Conservation (phyloP, 2,329 filamentous ascomycete genomes). For the Aureobasidium mangrovei region DNA sequence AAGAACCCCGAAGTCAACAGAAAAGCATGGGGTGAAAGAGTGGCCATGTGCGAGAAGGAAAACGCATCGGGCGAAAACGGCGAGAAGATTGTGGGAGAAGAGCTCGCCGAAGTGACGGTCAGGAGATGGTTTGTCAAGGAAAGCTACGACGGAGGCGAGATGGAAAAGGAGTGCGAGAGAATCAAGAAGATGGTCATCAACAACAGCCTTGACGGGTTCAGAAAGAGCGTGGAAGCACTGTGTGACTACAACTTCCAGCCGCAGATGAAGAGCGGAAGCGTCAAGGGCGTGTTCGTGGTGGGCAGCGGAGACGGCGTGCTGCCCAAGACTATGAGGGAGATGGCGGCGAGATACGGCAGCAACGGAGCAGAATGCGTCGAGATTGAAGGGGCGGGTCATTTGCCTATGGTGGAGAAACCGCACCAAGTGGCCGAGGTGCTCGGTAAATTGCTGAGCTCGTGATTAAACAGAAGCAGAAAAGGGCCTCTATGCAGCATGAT, state of each 20-base stretch:
- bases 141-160: constrained; percentile 46
- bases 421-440: constrained; percentile 58
- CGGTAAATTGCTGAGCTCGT: constrained; percentile 42
- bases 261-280: constrained; percentile 44
- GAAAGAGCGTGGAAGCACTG: constrained; percentile 57
- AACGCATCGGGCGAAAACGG: constrained; percentile 31
- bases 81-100: constrained; percentile 49
- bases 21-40: constrained; percentile 69
- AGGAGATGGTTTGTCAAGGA: constrained; percentile 62
- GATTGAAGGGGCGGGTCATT: constrained; percentile 63
- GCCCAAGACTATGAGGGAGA: constrained; percentile 70
- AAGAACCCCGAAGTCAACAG: constrained; percentile 65
- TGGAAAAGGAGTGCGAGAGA: constrained; percentile 43
- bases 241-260: constrained; percentile 61
- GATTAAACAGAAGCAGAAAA: background rate
- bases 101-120: constrained; percentile 63
- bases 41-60: constrained; percentile 55
- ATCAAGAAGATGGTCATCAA: constrained; percentile 60
- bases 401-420: constrained; percentile 76
- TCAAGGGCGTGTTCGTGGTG: constrained; percentile 60
- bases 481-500: too few species aligned
- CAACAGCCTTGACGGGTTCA: constrained; percentile 64
- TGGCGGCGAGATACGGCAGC: constrained; percentile 51
- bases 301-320: constrained; percentile 67
- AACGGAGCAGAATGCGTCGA: constrained; percentile 51